phyloP scores from a whole-genome alignment of 2,329 filamentous ascomycete genomes.

The Sclerotinia minor region DNA sequence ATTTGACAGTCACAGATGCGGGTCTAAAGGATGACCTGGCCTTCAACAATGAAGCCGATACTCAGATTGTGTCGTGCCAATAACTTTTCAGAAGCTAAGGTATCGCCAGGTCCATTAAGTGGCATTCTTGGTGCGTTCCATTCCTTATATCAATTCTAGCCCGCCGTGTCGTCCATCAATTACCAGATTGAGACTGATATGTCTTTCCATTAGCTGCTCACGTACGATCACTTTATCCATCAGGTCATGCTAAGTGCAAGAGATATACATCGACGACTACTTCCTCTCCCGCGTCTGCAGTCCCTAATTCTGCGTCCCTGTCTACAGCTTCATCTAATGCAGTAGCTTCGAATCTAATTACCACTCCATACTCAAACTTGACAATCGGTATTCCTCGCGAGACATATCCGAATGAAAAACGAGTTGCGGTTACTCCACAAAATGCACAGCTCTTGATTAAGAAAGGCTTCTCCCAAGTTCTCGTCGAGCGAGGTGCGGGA shows the following conservation, averaged over 20 bases:
- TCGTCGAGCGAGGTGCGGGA: slow-evolving; percentile 82
- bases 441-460: slow-evolving; percentile 82
- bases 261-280: slow-evolving; percentile 15
- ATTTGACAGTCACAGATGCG: slow-evolving; percentile 18
- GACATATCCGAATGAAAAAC: slow-evolving; percentile 74
- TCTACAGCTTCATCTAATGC: slow-evolving; percentile 19
- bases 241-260: slow-evolving; percentile 6
- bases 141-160: background rate
- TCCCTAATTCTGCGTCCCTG: background rate
- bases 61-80: slow-evolving; percentile 22
- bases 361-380: slow-evolving; percentile 65
- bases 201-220: slow-evolving; percentile 6
- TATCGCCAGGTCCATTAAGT: slow-evolving; percentile 10
- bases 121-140: slow-evolving; percentile 18
- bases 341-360: slow-evolving; percentile 15
- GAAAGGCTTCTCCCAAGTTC: slow-evolving; percentile 75
- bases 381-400: slow-evolving; percentile 79
- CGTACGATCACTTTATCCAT: slow-evolving; percentile 7
- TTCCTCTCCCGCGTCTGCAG: slow-evolving; percentile 4
- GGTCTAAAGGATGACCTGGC: slow-evolving; percentile 23
- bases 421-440: slow-evolving; percentile 80
- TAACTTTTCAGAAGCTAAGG: slow-evolving; percentile 1
- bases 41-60: slow-evolving; percentile 25
- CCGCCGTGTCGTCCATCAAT: background rate
- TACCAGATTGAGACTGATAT: slow-evolving; percentile 14